Conservation (phyloP, 1,284 basidiomycete species). For the Clitocybe nebularis region DNA sequence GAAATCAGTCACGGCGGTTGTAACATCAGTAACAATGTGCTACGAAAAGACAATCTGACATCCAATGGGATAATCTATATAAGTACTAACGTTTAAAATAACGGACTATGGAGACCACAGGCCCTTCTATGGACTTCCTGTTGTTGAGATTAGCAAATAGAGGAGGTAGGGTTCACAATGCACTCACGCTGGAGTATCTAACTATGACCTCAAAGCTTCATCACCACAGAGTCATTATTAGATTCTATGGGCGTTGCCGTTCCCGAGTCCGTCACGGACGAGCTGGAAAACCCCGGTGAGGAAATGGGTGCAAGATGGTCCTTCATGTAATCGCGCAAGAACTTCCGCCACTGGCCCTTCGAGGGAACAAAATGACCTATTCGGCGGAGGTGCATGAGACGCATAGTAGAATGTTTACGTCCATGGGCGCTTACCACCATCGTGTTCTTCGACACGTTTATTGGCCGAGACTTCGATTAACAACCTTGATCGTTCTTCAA, state of each 20-base stretch:
- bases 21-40: too few relatives aligned
- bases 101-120: too few relatives aligned
- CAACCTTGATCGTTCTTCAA: slow-evolving; percentile 62
- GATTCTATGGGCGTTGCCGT: slow-evolving; percentile 23
- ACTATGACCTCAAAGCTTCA: slow-evolving; percentile 23
- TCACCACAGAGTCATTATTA: slow-evolving; percentile 14
- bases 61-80: too few relatives aligned
- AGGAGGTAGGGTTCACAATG: too few relatives aligned
- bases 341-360: slow-evolving; percentile 70
- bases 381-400: too few relatives aligned
- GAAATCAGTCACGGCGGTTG: too few relatives aligned
- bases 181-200: slow-evolving; percentile 1
- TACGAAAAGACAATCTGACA: too few relatives aligned
- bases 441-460: slow-evolving; percentile 66
- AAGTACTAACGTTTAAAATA: too few relatives aligned
- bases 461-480: slow-evolving; percentile 59
- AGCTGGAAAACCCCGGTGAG: slow-evolving; percentile 23
- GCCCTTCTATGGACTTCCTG: too few relatives aligned
- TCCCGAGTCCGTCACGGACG: slow-evolving; percentile 25
- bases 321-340: slow-evolving; percentile 44
- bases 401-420: too few relatives aligned
- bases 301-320: slow-evolving; percentile 28
- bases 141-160: too few relatives aligned
- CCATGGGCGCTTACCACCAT: slow-evolving; percentile 59
- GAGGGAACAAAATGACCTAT: slow-evolving; percentile 81